Base-by-base conservation (phyloP, 306 rosid genomes). In the Vigna angularis region DNA sequence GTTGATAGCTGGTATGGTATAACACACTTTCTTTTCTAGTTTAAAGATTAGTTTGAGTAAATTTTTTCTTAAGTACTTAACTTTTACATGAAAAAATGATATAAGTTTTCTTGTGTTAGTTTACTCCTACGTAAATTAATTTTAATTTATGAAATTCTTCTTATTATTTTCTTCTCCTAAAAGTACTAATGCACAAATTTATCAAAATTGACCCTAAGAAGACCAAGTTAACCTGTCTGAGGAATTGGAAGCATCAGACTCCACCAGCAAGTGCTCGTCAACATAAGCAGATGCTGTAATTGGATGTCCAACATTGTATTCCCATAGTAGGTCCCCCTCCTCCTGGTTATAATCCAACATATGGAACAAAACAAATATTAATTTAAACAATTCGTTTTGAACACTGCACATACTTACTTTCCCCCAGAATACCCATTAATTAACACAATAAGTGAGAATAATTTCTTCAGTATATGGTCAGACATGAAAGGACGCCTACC, bases 241-340 rank as follows among this genome's bases (percentile, higher is more conserved):
- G 57, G 67, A 73, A 59, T 11, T 67, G 42, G 91, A 84, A 18
- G 76, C 40, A 73, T 76, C 90, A 8, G 86, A 70, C 16, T 77
- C 61, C 50, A 89, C 78, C 80, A 70, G 78, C 73, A 89, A 73
- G 79, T 89, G 93, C 74, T 94, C 97, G 16, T 94, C 96, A 17
- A 90, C 92, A 67, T 80, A 94, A 16, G 95, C 93, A 49, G 97
- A 94, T 65, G 98, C 84, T 45, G 95, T 89, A 47, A 94, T 92
- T 52, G 98, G 95, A 79, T 88, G 84, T 58, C 96, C 91, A 55
- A 94, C 82, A 81, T 88, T 82, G 87, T 88, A 82, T 68, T 92
- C 83, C 98, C 96, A 94, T 4, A 84, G 76, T 69, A 87, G 82
- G 66, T 81, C 80, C 49, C 97, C 97, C 18, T 80, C 79, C 44